A percentile compares a stretch with the other conserved stretches of the same genome.
Conservation (phyloP, 1,284 basidiomycete species). For the Coniferiporia sulphurascens region DNA sequence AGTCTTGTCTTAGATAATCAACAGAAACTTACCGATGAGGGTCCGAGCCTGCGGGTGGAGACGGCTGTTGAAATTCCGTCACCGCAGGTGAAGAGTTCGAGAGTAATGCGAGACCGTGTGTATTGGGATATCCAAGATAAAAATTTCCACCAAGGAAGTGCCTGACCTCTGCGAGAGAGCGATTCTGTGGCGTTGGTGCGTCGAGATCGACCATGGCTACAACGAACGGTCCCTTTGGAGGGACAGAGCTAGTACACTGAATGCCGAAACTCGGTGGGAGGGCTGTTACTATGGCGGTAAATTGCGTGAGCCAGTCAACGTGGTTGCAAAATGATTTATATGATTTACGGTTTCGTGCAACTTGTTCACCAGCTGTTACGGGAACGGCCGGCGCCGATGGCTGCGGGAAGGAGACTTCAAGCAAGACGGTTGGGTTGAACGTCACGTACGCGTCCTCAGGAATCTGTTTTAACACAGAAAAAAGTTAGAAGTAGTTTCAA, state of each 20-base stretch:
- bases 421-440: constrained; percentile 14
- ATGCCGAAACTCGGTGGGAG: constrained; percentile 17
- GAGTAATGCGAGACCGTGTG: constrained; percentile 22
- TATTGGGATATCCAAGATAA: constrained; percentile 24
- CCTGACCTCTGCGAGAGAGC: constrained; percentile 35
- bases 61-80: constrained; percentile 35
- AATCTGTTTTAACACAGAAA: constrained; percentile 5
- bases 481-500: background rate
- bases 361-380: constrained; percentile 12
- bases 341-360: constrained; percentile 14
- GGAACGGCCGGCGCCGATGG: background rate
- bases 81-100: constrained; percentile 39
- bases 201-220: constrained; percentile 45
- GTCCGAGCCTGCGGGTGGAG: constrained; percentile 41
- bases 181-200: constrained; percentile 42
- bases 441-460: constrained; percentile 7
- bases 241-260: background rate
- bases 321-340: background rate
- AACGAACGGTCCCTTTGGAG: constrained; percentile 30
- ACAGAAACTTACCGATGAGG: constrained; percentile 38
- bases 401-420: constrained; percentile 16
- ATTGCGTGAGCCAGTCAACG: background rate
- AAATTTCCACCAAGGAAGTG: constrained; percentile 43
- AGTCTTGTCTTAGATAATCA: background rate
- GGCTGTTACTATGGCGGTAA: constrained; percentile 13